These are phyloP conservation scores for Ailanthus altissimus DNA, from an alignment of 345 rosid genomes.

Conservation along the genomic window DNA sequence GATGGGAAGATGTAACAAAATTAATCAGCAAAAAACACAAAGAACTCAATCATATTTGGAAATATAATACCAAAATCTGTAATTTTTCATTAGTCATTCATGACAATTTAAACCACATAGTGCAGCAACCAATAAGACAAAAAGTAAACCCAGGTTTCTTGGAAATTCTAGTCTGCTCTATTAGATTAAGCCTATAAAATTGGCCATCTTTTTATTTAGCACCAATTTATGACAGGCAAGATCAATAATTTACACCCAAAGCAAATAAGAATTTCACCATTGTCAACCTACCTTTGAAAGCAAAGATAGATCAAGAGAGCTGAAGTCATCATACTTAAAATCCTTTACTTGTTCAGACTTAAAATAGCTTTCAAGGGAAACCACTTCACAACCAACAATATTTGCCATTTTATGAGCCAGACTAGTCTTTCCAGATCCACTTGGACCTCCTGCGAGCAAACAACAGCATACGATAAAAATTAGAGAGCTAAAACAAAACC, in stretches of 20 bases:
- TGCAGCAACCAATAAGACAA: background rate
- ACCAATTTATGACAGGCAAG: background rate
- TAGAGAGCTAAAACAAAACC: conserved; percentile 1
- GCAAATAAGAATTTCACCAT: background rate
- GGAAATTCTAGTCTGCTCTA: background rate
- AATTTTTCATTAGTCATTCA: background rate
- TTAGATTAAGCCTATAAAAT: conserved; percentile 1
- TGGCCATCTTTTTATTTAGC: background rate
- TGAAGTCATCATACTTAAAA: conserved; percentile 90
- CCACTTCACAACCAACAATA: conserved; percentile 98
- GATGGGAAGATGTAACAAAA: background rate
- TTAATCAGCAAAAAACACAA: background rate
- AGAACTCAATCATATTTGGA: background rate
- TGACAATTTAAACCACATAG: background rate
- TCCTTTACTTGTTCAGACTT: conserved; percentile 83
- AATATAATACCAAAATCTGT: background rate
- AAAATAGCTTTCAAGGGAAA: conserved; percentile 96
- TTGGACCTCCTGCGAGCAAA: conserved; percentile 83
- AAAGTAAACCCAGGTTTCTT: background rate
- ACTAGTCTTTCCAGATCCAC: conserved; percentile 99
- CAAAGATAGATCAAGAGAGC: conserved; percentile 81
- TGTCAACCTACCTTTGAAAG: conserved; percentile 72
- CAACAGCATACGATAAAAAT: conserved; percentile 2
- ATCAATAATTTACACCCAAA: background rate
- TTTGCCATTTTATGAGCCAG: conserved; percentile 99